Conservation (phyloP, 768 basidiomycete genomes). For the Naganishia antarctica region DNA sequence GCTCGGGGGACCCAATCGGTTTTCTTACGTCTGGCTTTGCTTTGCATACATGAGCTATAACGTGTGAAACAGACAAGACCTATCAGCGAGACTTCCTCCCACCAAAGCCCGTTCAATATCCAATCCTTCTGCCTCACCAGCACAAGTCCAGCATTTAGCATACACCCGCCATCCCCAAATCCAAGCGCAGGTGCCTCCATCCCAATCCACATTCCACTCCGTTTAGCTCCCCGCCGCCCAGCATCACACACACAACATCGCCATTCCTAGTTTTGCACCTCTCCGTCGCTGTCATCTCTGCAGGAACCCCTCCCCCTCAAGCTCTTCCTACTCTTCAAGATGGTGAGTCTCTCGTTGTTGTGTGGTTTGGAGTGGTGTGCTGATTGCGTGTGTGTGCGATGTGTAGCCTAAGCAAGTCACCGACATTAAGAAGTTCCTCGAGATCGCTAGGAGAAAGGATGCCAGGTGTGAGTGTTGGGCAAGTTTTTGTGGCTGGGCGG, state of each 20-base stretch:
- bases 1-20: too few relatives aligned
- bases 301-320: background rate
- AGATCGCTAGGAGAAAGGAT: conserved; percentile 95
- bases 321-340: conserved; percentile 11
- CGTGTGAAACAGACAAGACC: too few relatives aligned
- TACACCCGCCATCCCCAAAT: background rate
- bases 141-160: too few relatives aligned
- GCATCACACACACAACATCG: too few relatives aligned
- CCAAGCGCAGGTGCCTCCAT: background rate
- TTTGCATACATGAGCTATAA: too few relatives aligned
- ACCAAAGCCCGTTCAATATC: too few relatives aligned
- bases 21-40: too few relatives aligned
- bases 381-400: background rate
- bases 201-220: background rate
- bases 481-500: too few relatives aligned
- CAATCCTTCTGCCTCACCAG: too few relatives aligned
- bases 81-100: too few relatives aligned
- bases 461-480: conserved; percentile 71
- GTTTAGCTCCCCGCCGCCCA: too few relatives aligned
- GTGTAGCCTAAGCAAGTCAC: conserved; percentile 88
- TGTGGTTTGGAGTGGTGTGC: background rate
- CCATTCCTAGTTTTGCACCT: background rate
- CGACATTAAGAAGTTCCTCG: conserved; percentile 98
- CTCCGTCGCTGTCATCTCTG: background rate
- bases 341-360: conserved; percentile 1